phyloP scores from a whole-genome alignment of 768 basidiomycete genomes.

The Filobasidium wieringae region DNA sequence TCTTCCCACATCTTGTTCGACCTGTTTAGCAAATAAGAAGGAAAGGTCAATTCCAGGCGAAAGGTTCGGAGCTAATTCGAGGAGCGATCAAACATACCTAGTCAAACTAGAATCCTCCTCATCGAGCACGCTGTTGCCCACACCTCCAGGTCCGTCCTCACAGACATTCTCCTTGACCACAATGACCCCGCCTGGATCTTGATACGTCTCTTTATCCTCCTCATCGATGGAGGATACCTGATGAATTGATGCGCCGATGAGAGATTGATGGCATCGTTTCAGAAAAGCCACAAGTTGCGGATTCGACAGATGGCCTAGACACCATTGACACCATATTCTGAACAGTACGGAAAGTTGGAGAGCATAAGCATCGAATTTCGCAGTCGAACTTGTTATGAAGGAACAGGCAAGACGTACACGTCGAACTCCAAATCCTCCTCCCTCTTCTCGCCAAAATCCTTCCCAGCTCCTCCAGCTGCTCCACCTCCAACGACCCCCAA shows the following conservation, averaged over 20 bases:
- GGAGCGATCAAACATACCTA: conserved; percentile 46
- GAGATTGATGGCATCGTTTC: conserved; percentile 49
- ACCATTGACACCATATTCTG: conserved; percentile 90
- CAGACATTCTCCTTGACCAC: conserved; percentile 90
- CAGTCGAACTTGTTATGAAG: not conserved
- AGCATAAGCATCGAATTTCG: not conserved
- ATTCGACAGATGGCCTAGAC: conserved; percentile 66
- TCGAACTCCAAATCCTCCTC: conserved; percentile 59
- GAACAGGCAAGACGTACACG: conserved; percentile 41
- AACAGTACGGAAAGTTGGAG: not conserved
- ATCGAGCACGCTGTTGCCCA: conserved; percentile 52
- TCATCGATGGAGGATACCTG: not conserved
- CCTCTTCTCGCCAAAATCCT: conserved; percentile 26
- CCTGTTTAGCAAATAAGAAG: conserved; percentile 41
- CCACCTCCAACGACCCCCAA: conserved; percentile 58
- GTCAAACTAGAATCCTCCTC: conserved; percentile 81
- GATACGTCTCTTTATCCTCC: not conserved
- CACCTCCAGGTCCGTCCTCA: conserved; percentile 46
- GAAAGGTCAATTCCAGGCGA: not conserved
- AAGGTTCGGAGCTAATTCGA: not conserved
- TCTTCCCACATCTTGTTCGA: conserved; percentile 72
- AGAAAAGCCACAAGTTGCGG: conserved; percentile 67
- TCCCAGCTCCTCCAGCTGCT: conserved; percentile 54
- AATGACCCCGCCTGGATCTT: conserved; percentile 43
- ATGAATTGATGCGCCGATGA: conserved; percentile 41